A percentile compares a stretch with the other conserved stretches of the same genome.
phyloP scores from a whole-genome alignment of 306 rosid genomes.

The Rubus idaeus region DNA sequence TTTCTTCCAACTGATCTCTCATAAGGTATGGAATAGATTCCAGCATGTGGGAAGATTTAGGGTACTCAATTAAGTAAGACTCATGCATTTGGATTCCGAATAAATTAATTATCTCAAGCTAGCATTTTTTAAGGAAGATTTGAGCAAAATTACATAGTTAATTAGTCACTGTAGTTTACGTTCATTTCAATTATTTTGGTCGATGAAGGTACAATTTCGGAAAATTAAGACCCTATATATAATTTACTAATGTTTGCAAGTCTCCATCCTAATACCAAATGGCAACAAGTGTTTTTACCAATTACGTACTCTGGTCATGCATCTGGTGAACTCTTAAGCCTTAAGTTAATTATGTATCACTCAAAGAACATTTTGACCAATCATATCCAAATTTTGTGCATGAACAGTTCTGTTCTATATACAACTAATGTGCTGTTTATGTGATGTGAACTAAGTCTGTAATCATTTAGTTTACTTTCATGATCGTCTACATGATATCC shows the following conservation, averaged over 20 bases:
- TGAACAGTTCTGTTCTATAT: neutral
- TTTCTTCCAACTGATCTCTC: neutral
- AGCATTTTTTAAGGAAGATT: neutral
- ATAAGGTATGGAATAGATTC: neutral
- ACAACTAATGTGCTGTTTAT: slow-evolving; percentile 1
- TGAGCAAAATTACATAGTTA: neutral
- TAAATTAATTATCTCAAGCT: neutral
- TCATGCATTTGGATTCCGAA: too few species aligned
- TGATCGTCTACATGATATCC: slow-evolving; percentile 29
- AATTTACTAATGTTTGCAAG: too few species aligned
- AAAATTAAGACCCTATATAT: too few species aligned
- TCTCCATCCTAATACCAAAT: neutral
- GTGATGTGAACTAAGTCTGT: neutral
- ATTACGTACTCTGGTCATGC: neutral
- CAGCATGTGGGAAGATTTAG: neutral
- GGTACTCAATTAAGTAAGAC: neutral
- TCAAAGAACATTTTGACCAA: neutral
- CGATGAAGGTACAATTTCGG: too few species aligned
- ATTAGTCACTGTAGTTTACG: too few species aligned
- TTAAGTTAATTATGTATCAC: neutral
- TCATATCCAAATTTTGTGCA: neutral
- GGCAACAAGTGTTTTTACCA: neutral
- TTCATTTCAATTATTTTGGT: too few species aligned
- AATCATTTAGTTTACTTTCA: slow-evolving; percentile 11
- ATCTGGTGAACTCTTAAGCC: slow-evolving; percentile 7